Base-by-base conservation (phyloP, 805 yeast genomes). In the Nakazawaea populi region DNA sequence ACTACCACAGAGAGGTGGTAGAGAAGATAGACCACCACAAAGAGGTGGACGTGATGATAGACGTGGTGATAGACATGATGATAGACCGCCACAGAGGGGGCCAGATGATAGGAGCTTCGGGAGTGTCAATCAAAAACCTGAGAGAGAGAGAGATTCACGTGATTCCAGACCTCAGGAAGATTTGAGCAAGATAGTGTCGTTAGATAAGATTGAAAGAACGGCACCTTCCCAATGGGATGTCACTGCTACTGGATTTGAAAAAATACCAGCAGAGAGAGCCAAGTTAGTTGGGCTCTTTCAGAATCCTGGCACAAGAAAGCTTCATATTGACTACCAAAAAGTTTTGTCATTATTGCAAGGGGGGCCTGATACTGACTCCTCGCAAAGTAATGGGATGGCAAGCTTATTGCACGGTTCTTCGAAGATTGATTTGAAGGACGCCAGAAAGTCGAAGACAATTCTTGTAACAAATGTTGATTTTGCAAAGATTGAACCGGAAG, bases 261-360 rank as follows among this genome's bases (percentile, higher is more conserved):
- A 78, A 6, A 82, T 86, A 1, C 76, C 87, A 1, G 86, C 94
- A 0, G 87, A 83, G 54, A 72, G 85, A 53, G 96, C 94, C 5
- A 89, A 89, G 59, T 68, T 86, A 14, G 78, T 89, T 1, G 96
- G 96, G 0, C 64, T 87, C 2, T 89, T 89, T 59, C 89, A 91
- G 2, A 70, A 79, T 14, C 92, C 94, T 1, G 90, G 90, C 39
- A 64, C 71, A 27, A 69, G 74, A 5, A 75, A 71, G 52, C 58
- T 70, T 36, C 74, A 68, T 46, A 70, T 76, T 4, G 66, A 66
- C 10, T 60, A 67, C 18, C 64, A 66, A 32, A 74, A 72, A 42
- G 64, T 70, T 32, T 54, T 70, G 28, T 10, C 43, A 5, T 36
- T 50, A 18, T 36, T 50, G 12, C 31, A 43, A 14, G 52, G 46